phyloP scores from a whole-genome alignment of 805 yeast genomes.

The Starmerella geochares region DNA sequence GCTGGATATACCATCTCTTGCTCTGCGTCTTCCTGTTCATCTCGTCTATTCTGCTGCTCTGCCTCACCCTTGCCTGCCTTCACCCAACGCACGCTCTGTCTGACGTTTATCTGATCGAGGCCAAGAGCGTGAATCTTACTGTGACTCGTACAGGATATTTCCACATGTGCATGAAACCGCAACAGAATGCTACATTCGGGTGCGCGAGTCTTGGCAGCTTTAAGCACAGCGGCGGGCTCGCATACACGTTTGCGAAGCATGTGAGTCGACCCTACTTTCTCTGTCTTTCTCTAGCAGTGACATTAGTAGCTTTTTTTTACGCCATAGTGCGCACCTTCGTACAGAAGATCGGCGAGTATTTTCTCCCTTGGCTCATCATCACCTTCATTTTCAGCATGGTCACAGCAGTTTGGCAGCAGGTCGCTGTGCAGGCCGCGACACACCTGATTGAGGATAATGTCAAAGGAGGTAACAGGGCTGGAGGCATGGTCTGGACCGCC shows the following conservation, averaged over 20 bases:
- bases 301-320: not conserved
- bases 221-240: not conserved
- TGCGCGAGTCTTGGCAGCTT: slow-evolving; percentile 3
- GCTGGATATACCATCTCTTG: not conserved
- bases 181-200: not conserved
- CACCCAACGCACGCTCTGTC: not conserved
- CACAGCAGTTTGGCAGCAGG: slow-evolving; percentile 7
- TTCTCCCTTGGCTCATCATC: not conserved
- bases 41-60: slow-evolving; percentile 1
- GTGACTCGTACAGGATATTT: slow-evolving; percentile 1
- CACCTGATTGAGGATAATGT: not conserved
- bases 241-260: slow-evolving; percentile 5
- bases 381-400: not conserved
- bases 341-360: not conserved
- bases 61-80: not conserved
- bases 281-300: not conserved
- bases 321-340: not conserved
- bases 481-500: slow-evolving; percentile 2
- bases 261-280: slow-evolving; percentile 1
- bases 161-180: not conserved
- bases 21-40: not conserved
- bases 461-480: not conserved
- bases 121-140: not conserved
- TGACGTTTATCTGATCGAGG: not conserved
- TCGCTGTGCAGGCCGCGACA: slow-evolving; percentile 1